Evolutionary conservation across 2,329 filamentous ascomycete species (phyloP), one percentile per base, ranked within the genome.

Genomic region (Curvularia sp.): DNA sequence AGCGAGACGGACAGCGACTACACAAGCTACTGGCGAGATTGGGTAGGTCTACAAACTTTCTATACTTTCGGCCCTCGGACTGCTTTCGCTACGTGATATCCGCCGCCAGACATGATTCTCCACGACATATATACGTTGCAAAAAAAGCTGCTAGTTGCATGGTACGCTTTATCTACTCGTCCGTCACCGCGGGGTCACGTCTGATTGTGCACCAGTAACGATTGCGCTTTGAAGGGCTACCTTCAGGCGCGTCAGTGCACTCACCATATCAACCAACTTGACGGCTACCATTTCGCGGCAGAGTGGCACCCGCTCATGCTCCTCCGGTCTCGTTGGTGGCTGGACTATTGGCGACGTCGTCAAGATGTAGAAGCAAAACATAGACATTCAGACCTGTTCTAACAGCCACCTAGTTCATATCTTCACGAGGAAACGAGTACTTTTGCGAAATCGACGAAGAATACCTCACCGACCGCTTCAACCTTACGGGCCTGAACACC

Each of bases 361-460:
- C 15, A 28, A 51, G 30, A 57, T 33, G 55, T 61, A 60, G 42
- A 50, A 46, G 42, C 22, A n/a, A n/a, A 35, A 10, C 20, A 15
- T 31, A 26, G 15, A n/a, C 4, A 8, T 10, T n/a, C 43, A n/a
- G 10, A 24, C n/a, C 52, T 24, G 44, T 12, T 49, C 66, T 71
- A 33, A 71, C 54, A 30, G 18, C 15, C 9, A 4, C 18, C 4
- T 58, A 99, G 95, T 99, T 99, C 78, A 97, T 98, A 72, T 97
- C 94, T 4, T 97, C 93, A 5, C 88, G 95, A 55, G 95, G 95
- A 66, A 98, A 99, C 80, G 95, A 99, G 78, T 99, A 99, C 81
- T 99, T 98, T 74, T 99, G 95, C 86, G 95, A 99, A 77, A 98
- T 99, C 72, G 95, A 99, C 79, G 95, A 99, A 78, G 95, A 99